Evolutionary conservation across 805 yeast species (phyloP), one percentile per base, ranked within the genome.

Genomic region (Maudiozyma turicensis): DNA sequence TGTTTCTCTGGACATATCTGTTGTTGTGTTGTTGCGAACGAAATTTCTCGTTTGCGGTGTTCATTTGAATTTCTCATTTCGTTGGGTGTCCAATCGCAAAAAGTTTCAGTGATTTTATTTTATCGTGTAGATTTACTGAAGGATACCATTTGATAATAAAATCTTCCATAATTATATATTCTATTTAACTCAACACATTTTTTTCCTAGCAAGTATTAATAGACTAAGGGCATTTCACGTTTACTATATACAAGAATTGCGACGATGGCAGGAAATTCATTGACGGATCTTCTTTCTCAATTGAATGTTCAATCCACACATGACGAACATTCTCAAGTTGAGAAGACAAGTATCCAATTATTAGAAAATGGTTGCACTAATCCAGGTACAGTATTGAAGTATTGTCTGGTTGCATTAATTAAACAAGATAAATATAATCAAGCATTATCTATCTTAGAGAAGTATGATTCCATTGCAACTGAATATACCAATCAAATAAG

Each of bases 401-500:
- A 71, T 45, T 78, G 80, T 54, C 61, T 83, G 34, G 80, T 81
- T 5, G 75, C 89, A 2, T 65, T 81, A 58, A 82, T 84, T 63
- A 79, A 81, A 57, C 68, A 78, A 58, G 90, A 84, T 60, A 75
- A 75, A 52, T 84, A 84, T 60, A 64, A 68, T 46, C 65, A 69
- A 49, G 88, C 85, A 0, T 56, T 66, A 13, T 68, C 72, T 43
- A 56, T 79, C 39, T 59, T 82, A 43, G 58, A 67, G 15, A 65
- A 72, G 45, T 58, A 64, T 44, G 54, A 57, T 9, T 68, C 71
- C 14, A 64, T 73, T 1, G 68, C 67, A 14, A 72, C 68, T 6
- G 59, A 71, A 32, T 54, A 48, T 46, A 57, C 55, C 2, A 67
- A 65, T 10, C 57, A 53, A 13, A 66, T 76, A 33, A 58, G 72